phyloP scores from a whole-genome alignment of 2,329 filamentous ascomycete species.

The Neopestalotiopsis sp. region DNA sequence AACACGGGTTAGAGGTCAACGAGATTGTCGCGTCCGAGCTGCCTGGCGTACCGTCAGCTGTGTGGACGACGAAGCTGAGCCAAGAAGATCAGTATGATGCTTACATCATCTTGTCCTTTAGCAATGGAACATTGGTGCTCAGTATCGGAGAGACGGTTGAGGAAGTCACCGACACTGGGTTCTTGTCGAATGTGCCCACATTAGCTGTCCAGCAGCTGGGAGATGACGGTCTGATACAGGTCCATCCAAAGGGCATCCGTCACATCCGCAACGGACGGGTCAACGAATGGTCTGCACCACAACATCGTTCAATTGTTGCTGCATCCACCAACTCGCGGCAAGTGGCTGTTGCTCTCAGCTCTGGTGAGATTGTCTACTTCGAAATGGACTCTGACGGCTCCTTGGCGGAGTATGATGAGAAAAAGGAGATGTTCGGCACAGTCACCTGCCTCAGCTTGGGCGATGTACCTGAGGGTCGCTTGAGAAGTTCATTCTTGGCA shows the following conservation, averaged over 20 bases:
- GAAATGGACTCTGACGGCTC: slow-evolving; percentile 94
- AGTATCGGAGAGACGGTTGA: slow-evolving; percentile 97
- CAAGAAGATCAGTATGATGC: slow-evolving; percentile 85
- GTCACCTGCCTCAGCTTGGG: slow-evolving; percentile 95
- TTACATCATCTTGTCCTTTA: slow-evolving; percentile 94
- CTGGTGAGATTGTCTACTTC: slow-evolving; percentile 96
- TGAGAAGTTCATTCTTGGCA: slow-evolving; percentile 89
- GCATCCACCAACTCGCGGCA: slow-evolving; percentile 93
- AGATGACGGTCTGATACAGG: slow-evolving; percentile 89
- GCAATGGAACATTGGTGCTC: slow-evolving; percentile 86
- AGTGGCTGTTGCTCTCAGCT: slow-evolving; percentile 91
- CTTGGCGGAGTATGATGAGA: slow-evolving; percentile 91
- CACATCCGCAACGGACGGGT: slow-evolving; percentile 81
- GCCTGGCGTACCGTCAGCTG: slow-evolving; percentile 84
- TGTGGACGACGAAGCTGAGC: slow-evolving; percentile 93
- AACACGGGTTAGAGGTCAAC: slow-evolving; percentile 90
- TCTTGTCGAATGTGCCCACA: slow-evolving; percentile 86
- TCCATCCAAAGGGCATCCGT: slow-evolving; percentile 94
- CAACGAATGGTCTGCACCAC: slow-evolving; percentile 92
- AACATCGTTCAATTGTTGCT: slow-evolving; percentile 93
- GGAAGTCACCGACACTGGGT: slow-evolving; percentile 92
- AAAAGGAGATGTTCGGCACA: slow-evolving; percentile 92
- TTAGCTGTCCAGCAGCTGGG: slow-evolving; percentile 93
- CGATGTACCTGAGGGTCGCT: slow-evolving; percentile 86
- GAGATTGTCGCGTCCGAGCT: slow-evolving; percentile 95